Conservation (phyloP, 352 stramenopile species). For the Phytophthora hybrid region DNA sequence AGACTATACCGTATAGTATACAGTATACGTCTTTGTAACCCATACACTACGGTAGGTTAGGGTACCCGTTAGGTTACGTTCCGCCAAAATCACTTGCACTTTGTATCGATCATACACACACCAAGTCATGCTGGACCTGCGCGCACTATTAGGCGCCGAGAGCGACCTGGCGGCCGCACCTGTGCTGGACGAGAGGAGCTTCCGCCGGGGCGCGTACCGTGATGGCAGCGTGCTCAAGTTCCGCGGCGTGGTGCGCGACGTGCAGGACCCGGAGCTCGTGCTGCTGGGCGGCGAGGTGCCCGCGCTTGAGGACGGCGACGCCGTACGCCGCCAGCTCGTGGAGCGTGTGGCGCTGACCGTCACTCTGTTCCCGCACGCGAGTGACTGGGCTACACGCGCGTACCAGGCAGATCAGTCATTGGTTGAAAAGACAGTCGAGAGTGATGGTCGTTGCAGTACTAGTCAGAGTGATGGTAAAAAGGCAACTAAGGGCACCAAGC, state of each 20-base stretch:
- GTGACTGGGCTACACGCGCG: conserved; percentile 53
- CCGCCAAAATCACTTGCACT: neutral
- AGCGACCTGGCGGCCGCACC: conserved; percentile 30
- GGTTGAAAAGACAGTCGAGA: conserved; percentile 15
- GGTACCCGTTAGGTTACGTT: too few species aligned
- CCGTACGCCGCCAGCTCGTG: conserved; percentile 41
- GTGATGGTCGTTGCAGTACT: conserved; percentile 10
- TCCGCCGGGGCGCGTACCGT: conserved; percentile 56
- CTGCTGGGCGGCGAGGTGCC: conserved; percentile 32
- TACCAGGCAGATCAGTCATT: conserved; percentile 31
- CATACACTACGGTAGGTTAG: too few species aligned
- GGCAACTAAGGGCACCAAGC: conserved; percentile 50
- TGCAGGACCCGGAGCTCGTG: conserved; percentile 80
- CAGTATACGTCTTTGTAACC: too few species aligned
- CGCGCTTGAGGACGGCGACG: conserved; percentile 7
- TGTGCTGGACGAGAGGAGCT: conserved; percentile 60
- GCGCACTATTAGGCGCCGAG: conserved; percentile 8
- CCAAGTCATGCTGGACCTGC: conserved; percentile 31
- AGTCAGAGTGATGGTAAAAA: conserved; percentile 3
- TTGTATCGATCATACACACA: conserved; percentile 6
- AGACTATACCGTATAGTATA: too few species aligned
- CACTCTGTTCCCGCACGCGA: conserved; percentile 66
- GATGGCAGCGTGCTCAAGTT: conserved; percentile 69
- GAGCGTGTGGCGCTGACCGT: conserved; percentile 75
- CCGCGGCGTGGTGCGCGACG: conserved; percentile 74